Evolutionary conservation across 345 rosid species (phyloP), one percentile per base, ranked within the genome.

Genomic region (Alliaria petiolata): DNA sequence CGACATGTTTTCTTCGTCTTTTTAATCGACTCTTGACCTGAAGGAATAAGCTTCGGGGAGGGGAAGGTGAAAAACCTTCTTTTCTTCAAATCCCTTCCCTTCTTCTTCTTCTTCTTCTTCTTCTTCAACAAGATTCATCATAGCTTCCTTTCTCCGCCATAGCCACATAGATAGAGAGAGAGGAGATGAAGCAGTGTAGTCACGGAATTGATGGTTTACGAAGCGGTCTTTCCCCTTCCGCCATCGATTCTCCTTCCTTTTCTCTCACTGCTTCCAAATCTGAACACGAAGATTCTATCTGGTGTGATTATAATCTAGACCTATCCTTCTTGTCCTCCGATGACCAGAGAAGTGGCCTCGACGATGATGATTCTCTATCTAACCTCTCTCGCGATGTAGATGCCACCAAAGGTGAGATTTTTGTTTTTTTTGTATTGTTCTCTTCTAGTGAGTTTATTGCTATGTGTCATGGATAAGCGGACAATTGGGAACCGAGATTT

Each of bases 171-270:
- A 11, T 17, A 62, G 15, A 13, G 19, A 25, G 10, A 25, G 39
- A 66, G 42, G 20, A 36, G 60, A 82, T 76, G 80, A 66, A 67
- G 62, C 78, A 59, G 38, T 60, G 33, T 64, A 54, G 12, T 13
- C 66, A 30, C 19, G 68, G 49, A 53, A 44, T 70, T 34, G 50
- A 8, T 14, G 67, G 53, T 42, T 34, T 46, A 65, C 65, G 62
- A 9, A 75, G 76, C 62, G 81, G 84, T 76, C 74, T 85, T 68
- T 68, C 75, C 30, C 52, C 45, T 59, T 34, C 64, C 42, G n/a
- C 57, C 14, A 20, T 75, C 20, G 70, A 16, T 62, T 63, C 78
- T 33, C 60, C 75, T 53, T 67, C 67, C 31, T 19, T 59, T 1
- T 12, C 56, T 34, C 22, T 42, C 40, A 43, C 64, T 44, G 44